These are phyloP conservation scores for Lepidium aucheri DNA, from an alignment of 345 rosid species.

Conservation along the genomic window DNA sequence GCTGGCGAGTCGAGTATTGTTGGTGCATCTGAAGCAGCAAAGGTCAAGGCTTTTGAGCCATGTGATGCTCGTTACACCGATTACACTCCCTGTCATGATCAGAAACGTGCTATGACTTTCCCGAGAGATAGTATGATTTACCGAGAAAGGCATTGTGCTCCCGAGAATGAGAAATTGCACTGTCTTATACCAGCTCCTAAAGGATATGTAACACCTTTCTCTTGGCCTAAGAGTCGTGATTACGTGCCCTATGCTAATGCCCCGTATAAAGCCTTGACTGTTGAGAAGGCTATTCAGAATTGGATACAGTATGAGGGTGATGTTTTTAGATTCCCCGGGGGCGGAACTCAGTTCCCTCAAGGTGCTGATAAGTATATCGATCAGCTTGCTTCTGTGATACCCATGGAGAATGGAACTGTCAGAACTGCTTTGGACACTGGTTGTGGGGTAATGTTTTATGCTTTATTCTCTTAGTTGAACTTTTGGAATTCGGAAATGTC, in stretches of 20 bases:
- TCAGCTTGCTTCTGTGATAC: constrained; percentile 89
- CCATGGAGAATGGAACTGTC: constrained; percentile 80
- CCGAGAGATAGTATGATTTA: constrained; percentile 89
- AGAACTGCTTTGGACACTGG: constrained; percentile 98
- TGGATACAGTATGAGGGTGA: constrained; percentile 98
- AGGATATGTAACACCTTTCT: constrained; percentile 92
- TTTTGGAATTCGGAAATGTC: not conserved
- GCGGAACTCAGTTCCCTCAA: constrained; percentile 99
- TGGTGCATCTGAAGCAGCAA: constrained; percentile 40
- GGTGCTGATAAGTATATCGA: constrained; percentile 96
- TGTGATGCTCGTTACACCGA: constrained; percentile 61
- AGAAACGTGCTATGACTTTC: constrained; percentile 92
- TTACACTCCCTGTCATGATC: constrained; percentile 98
- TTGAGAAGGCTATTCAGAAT: constrained; percentile 98
- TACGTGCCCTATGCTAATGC: constrained; percentile 98
- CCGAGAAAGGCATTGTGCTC: constrained; percentile 89
- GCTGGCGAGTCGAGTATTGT: constrained; percentile 52
- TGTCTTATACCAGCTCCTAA: constrained; percentile 91
- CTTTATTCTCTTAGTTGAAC: not conserved
- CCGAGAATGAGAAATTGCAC: constrained; percentile 57
- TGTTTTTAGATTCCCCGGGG: constrained; percentile 96
- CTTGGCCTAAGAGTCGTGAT: constrained; percentile 99
- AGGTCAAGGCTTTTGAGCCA: constrained; percentile 53
- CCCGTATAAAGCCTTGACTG: constrained; percentile 93
- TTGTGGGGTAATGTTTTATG: constrained; percentile 69